Evolutionary conservation across 495 filamentous ascomycete genomes (phyloP).

Genomic region (Annulohypoxylon stygium): DNA sequence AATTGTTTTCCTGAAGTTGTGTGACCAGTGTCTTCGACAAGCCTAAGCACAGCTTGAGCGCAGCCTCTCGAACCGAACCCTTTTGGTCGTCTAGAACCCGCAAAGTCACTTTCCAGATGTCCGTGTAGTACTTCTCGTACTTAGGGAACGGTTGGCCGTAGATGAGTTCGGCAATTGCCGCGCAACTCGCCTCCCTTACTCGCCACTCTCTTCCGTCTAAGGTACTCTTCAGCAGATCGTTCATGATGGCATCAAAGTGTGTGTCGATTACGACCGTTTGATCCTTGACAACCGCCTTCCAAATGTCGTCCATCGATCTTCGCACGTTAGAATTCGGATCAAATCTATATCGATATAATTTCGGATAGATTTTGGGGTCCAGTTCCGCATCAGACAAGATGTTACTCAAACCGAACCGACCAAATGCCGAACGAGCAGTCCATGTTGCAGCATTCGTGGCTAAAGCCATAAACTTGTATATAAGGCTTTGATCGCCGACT

Average conservation of each 20-base stretch:
- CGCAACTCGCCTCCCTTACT: slow-evolving; percentile 89
- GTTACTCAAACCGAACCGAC: slow-evolving; percentile 89
- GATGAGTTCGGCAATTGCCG: slow-evolving; percentile 87
- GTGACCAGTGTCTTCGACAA: slow-evolving; percentile 86
- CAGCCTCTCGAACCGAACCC: slow-evolving; percentile 83
- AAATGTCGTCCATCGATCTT: slow-evolving; percentile 96
- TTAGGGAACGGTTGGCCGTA: slow-evolving; percentile 78
- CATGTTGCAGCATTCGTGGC: slow-evolving; percentile 95
- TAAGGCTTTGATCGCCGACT: slow-evolving; percentile 91
- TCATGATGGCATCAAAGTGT: slow-evolving; percentile 87
- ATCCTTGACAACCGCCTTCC: slow-evolving; percentile 92
- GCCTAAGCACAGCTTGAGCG: slow-evolving; percentile 81
- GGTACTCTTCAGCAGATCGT: slow-evolving; percentile 85
- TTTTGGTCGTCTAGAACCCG: slow-evolving; percentile 96
- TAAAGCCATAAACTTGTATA: slow-evolving; percentile 97
- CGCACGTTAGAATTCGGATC: slow-evolving; percentile 94
- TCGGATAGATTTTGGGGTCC: slow-evolving; percentile 94
- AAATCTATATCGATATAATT: slow-evolving; percentile 92
- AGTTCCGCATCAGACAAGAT: slow-evolving; percentile 90
- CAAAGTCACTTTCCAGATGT: slow-evolving; percentile 86
- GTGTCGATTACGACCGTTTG: slow-evolving; percentile 75
- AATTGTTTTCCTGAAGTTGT: slow-evolving; percentile 83
- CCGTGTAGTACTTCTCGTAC: slow-evolving; percentile 84
- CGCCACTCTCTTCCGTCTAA: slow-evolving; percentile 89
- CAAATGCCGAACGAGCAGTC: slow-evolving; percentile 94